Conservation (phyloP, 1,139 yeast genomes). For the Scheffersomyces illinoinensis region DNA sequence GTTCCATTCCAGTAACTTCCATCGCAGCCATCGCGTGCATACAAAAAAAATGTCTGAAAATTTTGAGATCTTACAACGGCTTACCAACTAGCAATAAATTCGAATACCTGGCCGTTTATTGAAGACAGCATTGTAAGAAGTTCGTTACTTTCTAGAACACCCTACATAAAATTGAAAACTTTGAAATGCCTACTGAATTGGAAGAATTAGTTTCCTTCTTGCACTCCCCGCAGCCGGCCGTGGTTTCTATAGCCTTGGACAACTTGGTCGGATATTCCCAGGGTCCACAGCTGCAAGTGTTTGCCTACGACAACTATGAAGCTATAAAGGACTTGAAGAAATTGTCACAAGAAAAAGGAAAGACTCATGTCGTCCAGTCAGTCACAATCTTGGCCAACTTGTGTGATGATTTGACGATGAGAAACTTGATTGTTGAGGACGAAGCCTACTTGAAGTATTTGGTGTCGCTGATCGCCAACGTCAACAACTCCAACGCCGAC, state of each 20-base stretch:
- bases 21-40: neutral
- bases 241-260: conserved; percentile 82
- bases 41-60: neutral
- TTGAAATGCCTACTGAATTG: conserved; percentile 56
- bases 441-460: conserved; percentile 56
- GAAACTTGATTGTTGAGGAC: conserved; percentile 68
- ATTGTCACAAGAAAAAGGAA: conserved; percentile 52
- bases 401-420: conserved; percentile 69
- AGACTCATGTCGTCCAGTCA: conserved; percentile 63
- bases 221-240: conserved; percentile 81
- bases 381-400: conserved; percentile 80
- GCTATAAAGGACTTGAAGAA: conserved; percentile 75
- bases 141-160: too few relatives aligned
- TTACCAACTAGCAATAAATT: neutral
- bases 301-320: conserved; percentile 67
- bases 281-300: conserved; percentile 64
- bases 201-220: conserved; percentile 78
- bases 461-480: conserved; percentile 53
- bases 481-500: conserved; percentile 70
- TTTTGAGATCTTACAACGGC: neutral
- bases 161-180: neutral
- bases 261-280: conserved; percentile 81
- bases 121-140: neutral
- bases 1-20: neutral
- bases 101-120: neutral